Evolutionary conservation across 257 asterid genomes (phyloP), one percentile per base, ranked within the genome.

Genomic region (Rehmannia glutinosa): DNA sequence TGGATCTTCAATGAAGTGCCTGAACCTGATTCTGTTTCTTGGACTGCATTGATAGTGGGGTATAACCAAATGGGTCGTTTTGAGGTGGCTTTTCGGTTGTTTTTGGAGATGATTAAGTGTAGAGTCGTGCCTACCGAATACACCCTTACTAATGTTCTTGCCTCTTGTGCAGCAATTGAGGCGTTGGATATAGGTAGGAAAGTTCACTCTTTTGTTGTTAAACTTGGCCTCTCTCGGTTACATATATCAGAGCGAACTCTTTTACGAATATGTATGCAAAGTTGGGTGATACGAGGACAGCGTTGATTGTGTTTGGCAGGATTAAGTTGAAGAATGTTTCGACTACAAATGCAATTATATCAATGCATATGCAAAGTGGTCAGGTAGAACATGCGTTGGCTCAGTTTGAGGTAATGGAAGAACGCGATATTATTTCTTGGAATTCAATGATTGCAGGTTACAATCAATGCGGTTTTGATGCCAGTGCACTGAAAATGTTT

Each of bases 1-100:
- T 39, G 46, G 3, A 32, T 91, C 8, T 91, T 91, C 74, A 51
- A 78, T 27, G 71, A 69, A 70, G 69, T 80, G 77, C 86, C 91
- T 3, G 73, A 70, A 10, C 83, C 83, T 2, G 98, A 91, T 78
- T 87, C 95, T 39, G 86, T 88, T 64, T 88, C 97, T 3, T 92
- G 96, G 98, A 89, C 97, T 3, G 81, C 92, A 0, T 77, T 92
- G 86, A 87, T 92, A 10, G 89, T 83, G 67, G 96, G 98, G 69
- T 83, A 81, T 66, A 86, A 83, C 52, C 84, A 52, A 4, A 63
- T 75, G 81, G 87, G 89, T 9, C 81, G 64, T 55, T 82, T 74
- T 43, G 79, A 47, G 24, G 68, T 61, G 35, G 87, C 86, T 50
- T 70, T 85, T 32, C 53, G 56, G 69, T 63, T 81, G 84, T 92